Evolutionary conservation across 1,139 yeast species (phyloP).

Genomic region (Taphrina populina): DNA sequence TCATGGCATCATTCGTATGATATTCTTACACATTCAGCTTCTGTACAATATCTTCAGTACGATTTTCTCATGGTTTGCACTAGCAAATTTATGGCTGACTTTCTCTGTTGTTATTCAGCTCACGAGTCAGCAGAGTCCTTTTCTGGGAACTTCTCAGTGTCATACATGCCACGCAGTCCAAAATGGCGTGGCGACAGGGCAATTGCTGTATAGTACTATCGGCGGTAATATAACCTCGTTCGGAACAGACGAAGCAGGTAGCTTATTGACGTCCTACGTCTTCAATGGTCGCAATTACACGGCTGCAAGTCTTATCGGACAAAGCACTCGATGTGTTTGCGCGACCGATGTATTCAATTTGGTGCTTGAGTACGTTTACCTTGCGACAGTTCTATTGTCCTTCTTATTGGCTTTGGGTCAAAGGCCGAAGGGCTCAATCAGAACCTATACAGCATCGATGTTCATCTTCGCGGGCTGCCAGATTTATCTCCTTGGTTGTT

Average conservation of each 20-base stretch:
- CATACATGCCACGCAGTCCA: slow-evolving; percentile 45
- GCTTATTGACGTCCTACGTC: neutral
- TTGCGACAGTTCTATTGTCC: slow-evolving; percentile 45
- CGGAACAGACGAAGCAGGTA: neutral
- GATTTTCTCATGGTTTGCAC: slow-evolving; percentile 74
- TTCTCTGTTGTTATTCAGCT: slow-evolving; percentile 54
- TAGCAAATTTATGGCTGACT: slow-evolving; percentile 79
- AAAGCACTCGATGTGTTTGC: slow-evolving; percentile 34
- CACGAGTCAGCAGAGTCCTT: slow-evolving; percentile 47
- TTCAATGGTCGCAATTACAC: slow-evolving; percentile 16
- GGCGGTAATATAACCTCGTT: slow-evolving; percentile 7
- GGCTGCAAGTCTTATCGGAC: slow-evolving; percentile 5
- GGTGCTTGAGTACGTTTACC: slow-evolving; percentile 46
- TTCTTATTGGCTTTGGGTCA: slow-evolving; percentile 50
- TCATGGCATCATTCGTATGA: slow-evolving; percentile 68
- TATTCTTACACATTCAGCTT: slow-evolving; percentile 74
- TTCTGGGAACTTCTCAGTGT: slow-evolving; percentile 42
- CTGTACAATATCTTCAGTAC: slow-evolving; percentile 68
- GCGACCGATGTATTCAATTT: slow-evolving; percentile 42
- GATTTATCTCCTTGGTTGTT: slow-evolving; percentile 46
- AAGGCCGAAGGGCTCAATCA: slow-evolving; percentile 48
- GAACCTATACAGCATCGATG: slow-evolving; percentile 45
- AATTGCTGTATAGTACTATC: slow-evolving; percentile 2
- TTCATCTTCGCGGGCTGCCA: slow-evolving; percentile 48
- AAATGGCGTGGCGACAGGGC: slow-evolving; percentile 20